phyloP scores from a whole-genome alignment of 2,329 filamentous ascomycete species.

The Triangularia setosa region DNA sequence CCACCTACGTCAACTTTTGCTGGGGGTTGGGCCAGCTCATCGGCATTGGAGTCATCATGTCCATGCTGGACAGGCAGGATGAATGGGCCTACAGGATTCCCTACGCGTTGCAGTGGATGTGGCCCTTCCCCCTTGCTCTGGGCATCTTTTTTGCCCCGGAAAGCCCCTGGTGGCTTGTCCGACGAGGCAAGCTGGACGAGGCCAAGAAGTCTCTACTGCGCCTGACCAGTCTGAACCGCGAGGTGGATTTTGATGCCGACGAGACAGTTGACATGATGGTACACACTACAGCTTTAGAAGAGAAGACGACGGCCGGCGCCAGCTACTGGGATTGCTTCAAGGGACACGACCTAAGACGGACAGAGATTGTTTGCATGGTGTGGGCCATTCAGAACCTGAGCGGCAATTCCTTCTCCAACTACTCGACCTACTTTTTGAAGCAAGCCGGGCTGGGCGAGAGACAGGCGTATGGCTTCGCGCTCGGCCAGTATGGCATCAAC shows the following conservation, averaged over 20 bases:
- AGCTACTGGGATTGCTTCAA: conserved; percentile 81
- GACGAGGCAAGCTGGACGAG: conserved; percentile 59
- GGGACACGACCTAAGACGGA: conserved; percentile 72
- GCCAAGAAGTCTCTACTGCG: conserved; percentile 64
- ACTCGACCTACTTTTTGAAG: conserved; percentile 60
- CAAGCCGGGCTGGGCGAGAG: conserved; percentile 53
- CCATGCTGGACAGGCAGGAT: conserved; percentile 61
- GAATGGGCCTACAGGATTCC: conserved; percentile 65
- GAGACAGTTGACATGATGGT: conserved; percentile 91
- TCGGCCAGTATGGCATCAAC: conserved; percentile 66
- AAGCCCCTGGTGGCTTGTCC: conserved; percentile 73
- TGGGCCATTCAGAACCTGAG: conserved; percentile 63
- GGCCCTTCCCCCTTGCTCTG: conserved; percentile 63
- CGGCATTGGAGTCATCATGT: conserved; percentile 68
- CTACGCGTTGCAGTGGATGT: conserved; percentile 74
- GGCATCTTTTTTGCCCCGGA: conserved; percentile 67
- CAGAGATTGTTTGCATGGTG: conserved; percentile 65
- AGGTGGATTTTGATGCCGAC: conserved; percentile 73
- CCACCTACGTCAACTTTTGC: conserved; percentile 73
- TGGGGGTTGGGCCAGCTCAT: conserved; percentile 74
- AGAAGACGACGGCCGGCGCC: conserved; percentile 68
- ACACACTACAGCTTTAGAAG: conserved; percentile 78
- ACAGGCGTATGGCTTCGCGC: conserved; percentile 55
- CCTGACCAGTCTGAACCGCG: conserved; percentile 58
- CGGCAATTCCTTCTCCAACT: conserved; percentile 62